Evolutionary conservation across 2,329 filamentous ascomycete species (phyloP).

Genomic region (Hypoxylon sp.): DNA sequence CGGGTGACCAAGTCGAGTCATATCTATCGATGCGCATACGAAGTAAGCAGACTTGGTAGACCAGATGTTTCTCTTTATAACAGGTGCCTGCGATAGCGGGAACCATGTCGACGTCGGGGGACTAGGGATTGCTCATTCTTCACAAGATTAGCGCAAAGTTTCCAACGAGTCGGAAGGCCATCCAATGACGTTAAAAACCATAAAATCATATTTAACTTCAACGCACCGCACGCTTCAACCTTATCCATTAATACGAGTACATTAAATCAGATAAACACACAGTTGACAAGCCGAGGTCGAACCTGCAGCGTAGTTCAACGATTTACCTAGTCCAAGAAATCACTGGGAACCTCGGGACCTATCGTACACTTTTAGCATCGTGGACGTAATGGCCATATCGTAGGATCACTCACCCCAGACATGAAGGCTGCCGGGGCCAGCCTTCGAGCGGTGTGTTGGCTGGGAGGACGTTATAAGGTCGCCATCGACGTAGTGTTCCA

Average conservation of each 20-base stretch:
- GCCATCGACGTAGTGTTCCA: constrained; percentile 78
- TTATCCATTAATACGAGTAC: constrained; percentile 27
- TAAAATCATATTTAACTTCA: constrained; percentile 11
- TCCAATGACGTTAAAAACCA: neutral
- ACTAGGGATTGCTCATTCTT: neutral
- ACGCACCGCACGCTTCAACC: constrained; percentile 8
- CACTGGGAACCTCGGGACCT: constrained; percentile 46
- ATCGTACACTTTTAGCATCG: constrained; percentile 8
- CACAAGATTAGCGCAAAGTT: neutral
- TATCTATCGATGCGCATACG: neutral
- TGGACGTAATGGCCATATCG: neutral
- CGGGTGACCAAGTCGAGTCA: neutral
- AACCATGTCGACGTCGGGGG: neutral
- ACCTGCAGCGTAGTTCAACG: neutral
- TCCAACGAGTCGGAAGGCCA: neutral
- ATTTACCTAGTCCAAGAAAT: constrained; percentile 42
- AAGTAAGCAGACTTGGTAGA: neutral
- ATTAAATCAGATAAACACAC: constrained; percentile 12
- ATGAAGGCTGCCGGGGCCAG: constrained; percentile 57
- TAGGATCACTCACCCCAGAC: constrained; percentile 56
- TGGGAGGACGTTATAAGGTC: constrained; percentile 70
- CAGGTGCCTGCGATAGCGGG: neutral
- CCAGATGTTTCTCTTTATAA: neutral
- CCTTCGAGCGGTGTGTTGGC: constrained; percentile 57
- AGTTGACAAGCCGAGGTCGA: neutral